Percentiles rank a stretch among this genome's conserved stretches.
These are phyloP conservation scores for Allium cepa DNA, from an alignment of 106 monocot genomes.

Conservation along the genomic window DNA sequence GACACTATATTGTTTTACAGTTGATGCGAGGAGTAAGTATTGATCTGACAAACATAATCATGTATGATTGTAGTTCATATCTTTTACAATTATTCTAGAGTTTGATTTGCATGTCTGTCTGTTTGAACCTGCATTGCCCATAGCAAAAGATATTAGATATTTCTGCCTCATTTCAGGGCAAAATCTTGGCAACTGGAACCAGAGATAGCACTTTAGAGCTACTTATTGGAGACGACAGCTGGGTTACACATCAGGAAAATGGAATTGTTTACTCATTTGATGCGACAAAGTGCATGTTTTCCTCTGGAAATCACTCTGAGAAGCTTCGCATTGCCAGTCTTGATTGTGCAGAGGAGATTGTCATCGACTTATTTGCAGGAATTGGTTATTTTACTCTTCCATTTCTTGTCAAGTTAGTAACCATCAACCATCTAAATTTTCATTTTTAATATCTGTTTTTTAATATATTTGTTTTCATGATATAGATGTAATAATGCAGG, in stretches of 20 bases:
- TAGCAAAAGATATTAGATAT: background rate
- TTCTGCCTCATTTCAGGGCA: constrained; percentile 39
- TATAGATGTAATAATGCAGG: constrained; percentile 14
- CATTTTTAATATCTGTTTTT: background rate
- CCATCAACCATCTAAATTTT: too few species aligned
- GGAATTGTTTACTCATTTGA: constrained; percentile 87
- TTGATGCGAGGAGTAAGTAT: too few species aligned
- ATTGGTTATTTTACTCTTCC: constrained; percentile 96
- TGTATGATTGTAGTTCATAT: too few species aligned
- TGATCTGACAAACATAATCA: too few species aligned
- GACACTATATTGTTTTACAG: too few species aligned
- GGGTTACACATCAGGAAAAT: constrained; percentile 88
- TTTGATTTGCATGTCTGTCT: background rate
- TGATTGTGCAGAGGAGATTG: constrained; percentile 65
- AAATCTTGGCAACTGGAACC: constrained; percentile 70
- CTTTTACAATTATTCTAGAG: background rate
- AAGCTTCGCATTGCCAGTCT: constrained; percentile 72
- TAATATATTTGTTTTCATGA: too few species aligned
- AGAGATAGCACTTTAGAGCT: constrained; percentile 92
- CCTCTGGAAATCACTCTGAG: constrained; percentile 86
- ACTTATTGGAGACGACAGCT: constrained; percentile 68
- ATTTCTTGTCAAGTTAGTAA: constrained; percentile 82
- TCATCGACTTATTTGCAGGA: constrained; percentile 96
- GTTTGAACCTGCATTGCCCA: too few species aligned
- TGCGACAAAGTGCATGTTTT: constrained; percentile 96